Evolutionary conservation across 768 basidiomycete species (phyloP).

Genomic region (Leccinum subgranulosum): DNA sequence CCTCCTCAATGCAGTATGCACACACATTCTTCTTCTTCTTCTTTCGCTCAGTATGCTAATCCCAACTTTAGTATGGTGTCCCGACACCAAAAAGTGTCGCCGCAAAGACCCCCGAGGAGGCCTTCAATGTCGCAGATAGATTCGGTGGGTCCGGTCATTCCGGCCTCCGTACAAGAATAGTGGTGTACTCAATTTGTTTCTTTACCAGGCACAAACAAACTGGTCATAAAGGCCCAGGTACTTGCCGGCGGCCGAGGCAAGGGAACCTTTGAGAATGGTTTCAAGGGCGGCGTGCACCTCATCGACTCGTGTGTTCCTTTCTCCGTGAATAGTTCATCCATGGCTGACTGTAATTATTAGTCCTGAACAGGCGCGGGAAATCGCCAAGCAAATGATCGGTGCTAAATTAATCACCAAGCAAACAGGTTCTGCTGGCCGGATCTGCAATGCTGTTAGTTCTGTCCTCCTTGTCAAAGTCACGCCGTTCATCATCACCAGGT

Average conservation of each 20-base stretch:
- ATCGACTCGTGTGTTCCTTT: conserved; percentile 63
- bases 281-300: conserved; percentile 97
- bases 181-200: background rate
- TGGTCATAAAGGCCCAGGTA: conserved; percentile 98
- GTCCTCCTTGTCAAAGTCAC: background rate
- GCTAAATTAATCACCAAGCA: conserved; percentile 97
- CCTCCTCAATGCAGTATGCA: conserved; percentile 83
- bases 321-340: background rate
- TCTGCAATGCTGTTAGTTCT: conserved; percentile 86
- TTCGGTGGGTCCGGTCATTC: conserved; percentile 57
- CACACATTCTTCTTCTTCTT: background rate
- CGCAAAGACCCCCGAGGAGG: conserved; percentile 88
- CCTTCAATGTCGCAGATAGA: conserved; percentile 81
- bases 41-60: background rate
- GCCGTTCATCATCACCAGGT: conserved; percentile 51
- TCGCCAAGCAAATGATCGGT: conserved; percentile 91
- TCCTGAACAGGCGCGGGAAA: conserved; percentile 84
- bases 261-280: conserved; percentile 92
- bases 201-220: conserved; percentile 59
- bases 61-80: conserved; percentile 79
- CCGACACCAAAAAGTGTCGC: conserved; percentile 89
- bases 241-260: conserved; percentile 98
- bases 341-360: conserved; percentile 37
- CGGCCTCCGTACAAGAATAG: background rate
- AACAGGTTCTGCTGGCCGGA: conserved; percentile 86